A percentile compares a stretch with the other conserved stretches of the same genome.
phyloP scores from a whole-genome alignment of 2,329 filamentous ascomycete species.

The Penicillium polonicum region DNA sequence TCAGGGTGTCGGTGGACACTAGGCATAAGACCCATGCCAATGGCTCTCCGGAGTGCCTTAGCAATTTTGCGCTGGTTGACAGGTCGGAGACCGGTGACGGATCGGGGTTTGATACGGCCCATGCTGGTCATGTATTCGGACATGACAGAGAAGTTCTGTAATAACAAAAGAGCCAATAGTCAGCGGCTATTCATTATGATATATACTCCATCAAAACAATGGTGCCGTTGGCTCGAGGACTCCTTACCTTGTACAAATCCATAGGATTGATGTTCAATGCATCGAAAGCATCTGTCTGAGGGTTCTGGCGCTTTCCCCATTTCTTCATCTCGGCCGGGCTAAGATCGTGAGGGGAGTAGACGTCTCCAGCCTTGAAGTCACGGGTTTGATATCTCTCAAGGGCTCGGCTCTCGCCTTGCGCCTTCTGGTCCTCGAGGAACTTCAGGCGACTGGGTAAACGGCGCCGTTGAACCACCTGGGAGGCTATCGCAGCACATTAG shows the following conservation, averaged over 20 bases:
- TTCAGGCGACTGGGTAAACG: slow-evolving; percentile 32
- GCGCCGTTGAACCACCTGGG: slow-evolving; percentile 26
- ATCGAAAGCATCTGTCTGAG: slow-evolving; percentile 72
- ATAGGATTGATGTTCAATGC: slow-evolving; percentile 75
- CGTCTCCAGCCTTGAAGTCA: slow-evolving; percentile 72
- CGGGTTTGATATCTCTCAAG: slow-evolving; percentile 54
- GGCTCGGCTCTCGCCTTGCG: slow-evolving; percentile 37
- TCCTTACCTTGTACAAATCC: slow-evolving; percentile 77
- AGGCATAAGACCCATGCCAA: slow-evolving; percentile 89
- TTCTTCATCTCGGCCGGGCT: slow-evolving; percentile 75
- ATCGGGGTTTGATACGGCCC: slow-evolving; percentile 79
- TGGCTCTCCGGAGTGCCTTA: slow-evolving; percentile 83
- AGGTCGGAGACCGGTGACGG: slow-evolving; percentile 73
- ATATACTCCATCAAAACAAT: neutral
- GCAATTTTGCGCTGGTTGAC: slow-evolving; percentile 92
- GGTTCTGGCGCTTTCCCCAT: slow-evolving; percentile 62
- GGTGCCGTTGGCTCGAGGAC: neutral
- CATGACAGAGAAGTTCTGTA: slow-evolving; percentile 86
- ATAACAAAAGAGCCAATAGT: neutral
- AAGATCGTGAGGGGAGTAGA: slow-evolving; percentile 89
- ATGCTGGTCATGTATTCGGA: slow-evolving; percentile 82
- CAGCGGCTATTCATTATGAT: slow-evolving; percentile 5
- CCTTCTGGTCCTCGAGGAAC: slow-evolving; percentile 39
- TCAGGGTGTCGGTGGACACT: slow-evolving; percentile 88
- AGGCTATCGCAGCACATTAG: slow-evolving; percentile 13